These are phyloP conservation scores for Zasmidium angulare DNA, from an alignment of 2,329 filamentous ascomycete genomes.

Conservation along the genomic window DNA sequence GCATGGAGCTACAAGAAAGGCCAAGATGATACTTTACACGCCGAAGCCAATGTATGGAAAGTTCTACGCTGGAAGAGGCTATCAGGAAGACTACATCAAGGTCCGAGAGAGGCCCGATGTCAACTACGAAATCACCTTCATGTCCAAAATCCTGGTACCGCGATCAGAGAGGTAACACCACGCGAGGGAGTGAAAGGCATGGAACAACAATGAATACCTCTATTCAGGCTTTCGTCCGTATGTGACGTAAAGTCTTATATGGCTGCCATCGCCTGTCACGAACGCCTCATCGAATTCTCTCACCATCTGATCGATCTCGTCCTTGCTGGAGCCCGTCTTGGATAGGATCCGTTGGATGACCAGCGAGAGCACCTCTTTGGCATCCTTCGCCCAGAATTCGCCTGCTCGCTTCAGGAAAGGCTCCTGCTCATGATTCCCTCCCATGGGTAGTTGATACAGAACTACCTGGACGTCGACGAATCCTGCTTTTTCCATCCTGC, in stretches of 20 bases:
- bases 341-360: neutral
- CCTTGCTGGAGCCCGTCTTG: neutral
- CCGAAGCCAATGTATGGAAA: constrained; percentile 11
- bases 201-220: neutral
- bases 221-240: neutral
- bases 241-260: neutral
- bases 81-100: constrained; percentile 14
- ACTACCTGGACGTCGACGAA: neutral
- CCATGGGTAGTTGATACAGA: neutral
- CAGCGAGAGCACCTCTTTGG: neutral
- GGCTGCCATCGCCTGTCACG: neutral
- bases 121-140: constrained; percentile 15
- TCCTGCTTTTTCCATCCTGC: neutral
- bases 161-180: neutral
- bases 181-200: no score
- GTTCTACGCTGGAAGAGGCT: constrained; percentile 17
- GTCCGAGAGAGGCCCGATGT: constrained; percentile 1
- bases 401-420: neutral
- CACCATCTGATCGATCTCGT: neutral
- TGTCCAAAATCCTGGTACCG: constrained; percentile 7
- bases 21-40: constrained; percentile 16
- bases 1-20: neutral
- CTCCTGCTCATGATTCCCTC: neutral
- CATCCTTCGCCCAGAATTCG: neutral
- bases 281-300: neutral